Evolutionary conservation across 2,329 filamentous ascomycete species (phyloP), one percentile per base, ranked within the genome.

Genomic region (Diplodia seriata): DNA sequence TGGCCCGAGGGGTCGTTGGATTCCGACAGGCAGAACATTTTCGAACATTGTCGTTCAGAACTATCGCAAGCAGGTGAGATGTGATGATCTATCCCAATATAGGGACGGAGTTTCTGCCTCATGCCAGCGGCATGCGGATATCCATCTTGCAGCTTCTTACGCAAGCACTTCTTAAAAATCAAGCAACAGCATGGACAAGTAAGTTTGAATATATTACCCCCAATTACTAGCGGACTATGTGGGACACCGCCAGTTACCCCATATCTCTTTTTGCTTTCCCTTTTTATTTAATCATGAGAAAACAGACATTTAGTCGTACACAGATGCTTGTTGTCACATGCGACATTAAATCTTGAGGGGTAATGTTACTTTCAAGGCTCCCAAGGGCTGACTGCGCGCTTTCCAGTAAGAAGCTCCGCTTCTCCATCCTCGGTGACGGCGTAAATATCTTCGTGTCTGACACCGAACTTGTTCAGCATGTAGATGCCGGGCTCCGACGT

Each of bases 401-500:
- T 79, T 1, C 86, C 86, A 26, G 83, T 88, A 57, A 89, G 74
- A 14, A 88, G 76, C 55, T 87, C 84, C 0, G 87, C 84, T 64
- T 85, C 81, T 0, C 83, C 85, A 64, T 83, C 73, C 66, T 84
- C 83, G 67, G 75, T 85, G 8, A 90, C 85, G 3, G 89, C 77
- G 63, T 88, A 83, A 8, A 89, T 81, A 72, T 90, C 87, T 73
- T 90, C 88, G 72, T 89, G 86, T 47, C 87, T 79, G 1, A 89
- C 86, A 0, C 87, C 87, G 74, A 90, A 90, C 57, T 83, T 82
- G 31, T 83, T 82, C 26, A 86, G 81, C 0, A 89, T 76, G 73
- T 90, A 90, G 38, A 90, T 84, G 0, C 87, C 88, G 0, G 88
- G 87, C 76, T 90, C 88, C 11, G 85, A 84, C 0, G 88, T 89